phyloP scores from a whole-genome alignment of 345 rosid species.

The Dipteronia dyeriana region DNA sequence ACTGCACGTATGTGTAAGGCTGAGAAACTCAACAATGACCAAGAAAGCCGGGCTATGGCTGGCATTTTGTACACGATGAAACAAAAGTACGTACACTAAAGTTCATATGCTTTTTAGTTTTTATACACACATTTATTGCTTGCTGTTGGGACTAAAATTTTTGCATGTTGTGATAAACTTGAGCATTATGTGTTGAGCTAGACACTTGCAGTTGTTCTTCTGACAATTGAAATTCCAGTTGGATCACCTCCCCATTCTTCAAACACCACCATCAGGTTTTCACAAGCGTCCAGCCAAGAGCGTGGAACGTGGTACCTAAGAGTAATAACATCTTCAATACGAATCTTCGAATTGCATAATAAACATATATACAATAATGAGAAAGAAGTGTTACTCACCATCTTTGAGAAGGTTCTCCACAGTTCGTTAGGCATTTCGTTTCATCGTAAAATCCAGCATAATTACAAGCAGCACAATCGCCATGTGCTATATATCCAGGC shows the following conservation, averaged over 20 bases:
- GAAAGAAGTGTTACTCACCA: conserved; percentile 41
- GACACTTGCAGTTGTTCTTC: conserved; percentile 48
- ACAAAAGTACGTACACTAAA: too few species aligned
- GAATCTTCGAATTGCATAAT: background rate
- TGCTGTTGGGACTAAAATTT: background rate
- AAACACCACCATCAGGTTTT: conserved; percentile 71
- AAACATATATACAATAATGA: background rate
- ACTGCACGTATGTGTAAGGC: too few species aligned
- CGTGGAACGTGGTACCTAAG: conserved; percentile 88
- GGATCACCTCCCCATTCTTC: conserved; percentile 96
- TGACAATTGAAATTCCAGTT: conserved; percentile 59
- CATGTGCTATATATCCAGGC: conserved; percentile 62
- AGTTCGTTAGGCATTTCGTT: conserved; percentile 55
- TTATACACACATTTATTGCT: too few species aligned
- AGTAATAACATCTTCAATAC: background rate
- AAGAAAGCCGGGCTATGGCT: too few species aligned
- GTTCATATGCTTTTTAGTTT: too few species aligned
- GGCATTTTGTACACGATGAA: too few species aligned
- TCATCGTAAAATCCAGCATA: conserved; percentile 59
- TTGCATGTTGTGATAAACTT: background rate
- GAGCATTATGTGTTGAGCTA: too few species aligned
- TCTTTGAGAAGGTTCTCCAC: conserved; percentile 85
- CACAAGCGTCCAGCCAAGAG: conserved; percentile 75
- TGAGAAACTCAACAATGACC: too few species aligned
- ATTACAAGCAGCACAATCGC: conserved; percentile 67